Conservation (phyloP, 148 eudicot genomes). For the Rhododendron vialii region DNA sequence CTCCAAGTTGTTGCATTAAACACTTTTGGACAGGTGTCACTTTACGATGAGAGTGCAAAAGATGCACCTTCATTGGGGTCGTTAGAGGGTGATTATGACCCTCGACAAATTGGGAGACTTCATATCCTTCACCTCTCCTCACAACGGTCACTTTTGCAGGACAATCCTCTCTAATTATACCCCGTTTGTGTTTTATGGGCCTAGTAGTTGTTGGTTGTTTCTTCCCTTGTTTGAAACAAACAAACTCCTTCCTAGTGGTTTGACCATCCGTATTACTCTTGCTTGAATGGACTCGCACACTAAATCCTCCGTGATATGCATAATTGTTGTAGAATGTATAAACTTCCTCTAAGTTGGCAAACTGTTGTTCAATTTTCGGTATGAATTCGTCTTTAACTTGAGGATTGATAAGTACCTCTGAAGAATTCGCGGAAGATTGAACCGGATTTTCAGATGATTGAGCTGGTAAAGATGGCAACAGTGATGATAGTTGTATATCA, state of each 20-base stretch:
- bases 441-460: no score
- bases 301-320: no score
- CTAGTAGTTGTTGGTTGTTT: not conserved
- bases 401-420: no score
- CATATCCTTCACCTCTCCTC: not conserved
- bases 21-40: not conserved
- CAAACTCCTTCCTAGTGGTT: no score
- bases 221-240: not conserved
- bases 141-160: not conserved
- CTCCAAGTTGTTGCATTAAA: not conserved
- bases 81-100: not conserved
- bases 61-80: not conserved
- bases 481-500: no score
- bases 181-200: not conserved
- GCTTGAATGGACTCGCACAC: no score
- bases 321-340: no score
- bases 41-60: not conserved
- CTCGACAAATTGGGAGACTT: not conserved
- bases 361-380: not conserved
- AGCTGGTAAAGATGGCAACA: no score
- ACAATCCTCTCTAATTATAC: not conserved
- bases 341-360: not conserved
- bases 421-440: no score
- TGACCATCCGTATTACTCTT: no score
- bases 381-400: no score